Evolutionary conservation across 805 yeast genomes (phyloP).

Genomic region (Metschnikowia similis): DNA sequence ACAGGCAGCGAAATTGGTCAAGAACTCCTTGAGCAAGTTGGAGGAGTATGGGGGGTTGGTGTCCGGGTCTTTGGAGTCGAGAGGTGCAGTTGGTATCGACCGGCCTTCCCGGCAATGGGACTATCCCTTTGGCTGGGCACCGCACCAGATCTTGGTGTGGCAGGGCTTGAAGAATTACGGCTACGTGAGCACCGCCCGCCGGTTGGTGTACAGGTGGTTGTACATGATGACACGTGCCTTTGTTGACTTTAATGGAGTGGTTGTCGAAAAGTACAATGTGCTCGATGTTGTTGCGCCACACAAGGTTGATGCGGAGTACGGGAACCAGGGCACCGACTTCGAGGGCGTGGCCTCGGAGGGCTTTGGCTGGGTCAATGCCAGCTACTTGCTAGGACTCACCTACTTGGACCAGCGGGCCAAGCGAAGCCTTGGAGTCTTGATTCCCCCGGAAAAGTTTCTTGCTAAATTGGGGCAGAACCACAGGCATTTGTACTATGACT

Average conservation of each 20-base stretch:
- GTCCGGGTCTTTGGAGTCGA: slow-evolving; percentile 70
- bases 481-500: neutral
- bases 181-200: slow-evolving; percentile 53
- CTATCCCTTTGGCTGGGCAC: slow-evolving; percentile 98
- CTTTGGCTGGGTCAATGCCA: slow-evolving; percentile 97
- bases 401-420: slow-evolving; percentile 61
- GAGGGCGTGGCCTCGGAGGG: slow-evolving; percentile 95
- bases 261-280: slow-evolving; percentile 93
- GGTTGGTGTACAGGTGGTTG: slow-evolving; percentile 86
- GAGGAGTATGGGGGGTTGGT: slow-evolving; percentile 89
- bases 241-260: slow-evolving; percentile 90
- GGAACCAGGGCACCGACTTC: slow-evolving; percentile 91
- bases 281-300: slow-evolving; percentile 81
- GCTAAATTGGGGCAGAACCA: slow-evolving; percentile 26
- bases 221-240: slow-evolving; percentile 82
- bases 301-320: slow-evolving; percentile 91
- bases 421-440: slow-evolving; percentile 74
- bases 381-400: slow-evolving; percentile 69
- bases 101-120: slow-evolving; percentile 97
- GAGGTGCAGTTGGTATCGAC: slow-evolving; percentile 65
- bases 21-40: slow-evolving; percentile 56
- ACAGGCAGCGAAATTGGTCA: slow-evolving; percentile 64
- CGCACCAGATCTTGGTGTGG: slow-evolving; percentile 96
- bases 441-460: slow-evolving; percentile 66
- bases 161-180: slow-evolving; percentile 75